Base-by-base conservation (phyloP, 1,284 basidiomycete genomes). In the Anthracocystis walkeri region DNA sequence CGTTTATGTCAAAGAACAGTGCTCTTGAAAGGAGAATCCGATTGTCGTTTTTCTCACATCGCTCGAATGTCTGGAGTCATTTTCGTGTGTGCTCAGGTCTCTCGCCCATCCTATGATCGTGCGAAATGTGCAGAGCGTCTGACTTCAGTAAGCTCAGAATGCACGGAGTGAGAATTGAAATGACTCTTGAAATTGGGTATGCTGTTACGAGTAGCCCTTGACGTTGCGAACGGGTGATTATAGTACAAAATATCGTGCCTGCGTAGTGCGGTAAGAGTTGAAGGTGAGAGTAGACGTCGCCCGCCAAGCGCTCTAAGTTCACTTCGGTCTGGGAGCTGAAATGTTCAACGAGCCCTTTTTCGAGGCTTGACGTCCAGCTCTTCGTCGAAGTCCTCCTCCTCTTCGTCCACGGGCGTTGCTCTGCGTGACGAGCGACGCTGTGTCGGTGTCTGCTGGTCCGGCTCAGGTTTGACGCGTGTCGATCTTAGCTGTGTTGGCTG, bases 331-430 rank as follows among this genome's bases (percentile, higher is more conserved):
- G 20, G 7, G 7, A 29, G 27, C 38, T 18, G 21, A 25, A 25
- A 16, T 4, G 21, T 25, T 59, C 52, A 69, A 41, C 57, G 62
- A 8, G 53, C 62, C 3, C 68, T 53, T 20, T 65, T 61, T 16
- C 61, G 62, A 14, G 58, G 55, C 51, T 56, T 61, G 57, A 59
- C 41, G 16, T 64, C 62, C 12, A 48, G 45, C 46, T 69, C 56
- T 27, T 70, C 51, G 12, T 65, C 58, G 41, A 27, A 46, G 45
- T 55, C 41, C 4, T 54, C 54, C 7, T 23, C 40, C 7, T 53
- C 41, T 10, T 65, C 27, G 4, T 55, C 14, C 16, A 20, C 11
- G 2, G 20, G 42, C 18, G 29, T 29, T 20, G 45, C 40, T 20
- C 45, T 44, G 40, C 46, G 56, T n/a, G 40, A 18, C 5, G 48